Conservation (phyloP, 345 rosid species). For the Eucalyptus erythrocorys region DNA sequence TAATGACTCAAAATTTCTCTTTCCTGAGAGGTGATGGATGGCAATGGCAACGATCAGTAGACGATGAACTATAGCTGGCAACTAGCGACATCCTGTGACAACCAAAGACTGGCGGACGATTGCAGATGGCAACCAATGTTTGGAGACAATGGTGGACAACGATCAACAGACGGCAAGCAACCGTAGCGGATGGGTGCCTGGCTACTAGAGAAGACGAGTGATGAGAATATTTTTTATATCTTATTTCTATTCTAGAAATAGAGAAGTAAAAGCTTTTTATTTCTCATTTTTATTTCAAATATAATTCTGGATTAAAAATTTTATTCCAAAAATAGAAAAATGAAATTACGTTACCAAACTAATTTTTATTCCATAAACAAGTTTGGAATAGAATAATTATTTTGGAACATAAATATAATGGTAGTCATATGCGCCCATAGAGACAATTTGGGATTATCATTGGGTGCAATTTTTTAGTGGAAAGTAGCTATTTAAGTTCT, state of each 20-base stretch:
- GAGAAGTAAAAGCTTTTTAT: no score
- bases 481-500: neutral
- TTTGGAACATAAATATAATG: accelerated
- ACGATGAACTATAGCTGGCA: accelerated
- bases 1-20: accelerated
- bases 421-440: accelerated
- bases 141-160: accelerated
- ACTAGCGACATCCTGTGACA: accelerated
- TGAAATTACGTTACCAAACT: accelerated
- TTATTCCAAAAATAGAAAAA: no score
- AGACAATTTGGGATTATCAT: neutral
- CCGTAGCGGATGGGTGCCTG: accelerated
- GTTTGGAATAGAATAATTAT: no score
- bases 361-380: accelerated
- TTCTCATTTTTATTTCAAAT: no score
- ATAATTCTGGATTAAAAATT: accelerated
- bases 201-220: accelerated
- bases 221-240: no score
- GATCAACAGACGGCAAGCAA: accelerated
- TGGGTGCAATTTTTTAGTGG: neutral
- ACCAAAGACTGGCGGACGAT: accelerated
- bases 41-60: accelerated
- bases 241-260: no score
- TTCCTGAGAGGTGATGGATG: accelerated
- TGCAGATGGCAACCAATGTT: no score